phyloP scores from a whole-genome alignment of 192 early-diverging fungal genomes.

The Coemansia sp. region DNA sequence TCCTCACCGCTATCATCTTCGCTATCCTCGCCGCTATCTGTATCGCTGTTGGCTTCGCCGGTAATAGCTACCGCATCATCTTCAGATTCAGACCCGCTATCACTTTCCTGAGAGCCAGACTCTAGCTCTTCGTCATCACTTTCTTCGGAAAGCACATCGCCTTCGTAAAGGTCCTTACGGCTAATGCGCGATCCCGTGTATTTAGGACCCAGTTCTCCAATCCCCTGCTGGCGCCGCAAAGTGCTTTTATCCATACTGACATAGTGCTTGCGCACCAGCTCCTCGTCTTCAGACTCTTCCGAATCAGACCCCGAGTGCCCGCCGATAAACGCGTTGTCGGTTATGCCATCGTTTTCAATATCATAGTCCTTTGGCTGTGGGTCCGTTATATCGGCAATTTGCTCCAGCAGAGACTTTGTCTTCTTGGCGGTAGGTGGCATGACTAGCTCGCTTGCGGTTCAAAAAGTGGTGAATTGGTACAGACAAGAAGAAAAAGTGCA shows the following conservation, averaged over 20 bases:
- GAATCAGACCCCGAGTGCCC: slow-evolving; percentile 52
- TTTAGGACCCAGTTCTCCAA: slow-evolving; percentile 69
- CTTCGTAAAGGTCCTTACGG: slow-evolving; percentile 63
- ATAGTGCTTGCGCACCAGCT: slow-evolving; percentile 65
- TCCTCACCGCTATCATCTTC: slow-evolving; percentile 32
- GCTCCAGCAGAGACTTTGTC: slow-evolving; percentile 47
- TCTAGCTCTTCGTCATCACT: slow-evolving; percentile 14
- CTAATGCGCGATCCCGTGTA: slow-evolving; percentile 68
- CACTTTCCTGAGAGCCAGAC: slow-evolving; percentile 29
- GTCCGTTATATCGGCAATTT: slow-evolving; percentile 52
- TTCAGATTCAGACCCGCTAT: slow-evolving; percentile 36
- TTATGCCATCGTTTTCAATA: slow-evolving; percentile 64
- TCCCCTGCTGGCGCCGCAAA: slow-evolving; percentile 59
- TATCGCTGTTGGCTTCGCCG: background rate
- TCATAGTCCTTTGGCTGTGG: slow-evolving; percentile 61
- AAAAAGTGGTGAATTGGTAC: background rate
- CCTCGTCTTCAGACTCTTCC: slow-evolving; percentile 53
- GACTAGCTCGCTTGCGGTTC: background rate
- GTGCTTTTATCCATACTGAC: slow-evolving; percentile 70
- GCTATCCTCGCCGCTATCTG: slow-evolving; percentile 38
- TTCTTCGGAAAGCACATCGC: slow-evolving; percentile 30
- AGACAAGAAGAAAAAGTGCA: background rate
- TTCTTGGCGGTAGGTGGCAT: slow-evolving; percentile 27
- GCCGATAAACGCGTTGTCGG: slow-evolving; percentile 52
- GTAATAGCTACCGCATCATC: background rate